Evolutionary conservation across 2,329 filamentous ascomycete species (phyloP), one percentile per base, ranked within the genome.

Genomic region (Cladosporium sp.): DNA sequence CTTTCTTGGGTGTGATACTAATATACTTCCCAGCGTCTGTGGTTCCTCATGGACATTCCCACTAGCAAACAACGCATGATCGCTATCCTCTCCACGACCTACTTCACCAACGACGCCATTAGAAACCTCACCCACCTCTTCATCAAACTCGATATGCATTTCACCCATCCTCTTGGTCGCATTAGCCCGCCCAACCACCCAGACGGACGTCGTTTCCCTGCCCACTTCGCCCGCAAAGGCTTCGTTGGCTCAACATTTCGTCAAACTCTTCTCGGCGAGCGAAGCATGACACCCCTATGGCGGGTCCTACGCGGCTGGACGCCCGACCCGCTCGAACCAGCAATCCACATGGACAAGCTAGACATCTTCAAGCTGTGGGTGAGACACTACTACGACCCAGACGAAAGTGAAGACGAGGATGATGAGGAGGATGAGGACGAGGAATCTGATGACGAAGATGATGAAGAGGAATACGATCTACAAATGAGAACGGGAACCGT

Each of bases 31-130:
- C 78, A 83, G 65, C 88, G 89, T 66, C 75, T 90, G 17, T 94
- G 90, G 90, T 79, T 88, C 52, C 67, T 89, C 34, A 84, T 91
- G 76, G 88, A 91, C 65, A 74, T 86, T 3, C 74, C 82, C 0
- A 84, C 83, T 13, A 86, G 79, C 50, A 65, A 62, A 0, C 74
- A 80, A 13, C 83, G 90, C 1, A 71, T 78, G 5, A 75, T 74
- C 1, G 74, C 87, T 5, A 70, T 90, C 4, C 75, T 75, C 28
- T 83, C 83, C 68, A 53, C 55, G 9, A 62, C 66, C 0, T 75
- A 86, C 48, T 88, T 88, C 79, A 74, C 78, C 9, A 75, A 87
- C 57, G 59, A 69, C 3, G 84, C 90, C 66, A 70, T 94, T 9
- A 81, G 83, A 66, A 77, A 82, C 51, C 78, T 82, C 2, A 82